Conservation (phyloP, 768 basidiomycete genomes). For the Suillus spraguei region DNA sequence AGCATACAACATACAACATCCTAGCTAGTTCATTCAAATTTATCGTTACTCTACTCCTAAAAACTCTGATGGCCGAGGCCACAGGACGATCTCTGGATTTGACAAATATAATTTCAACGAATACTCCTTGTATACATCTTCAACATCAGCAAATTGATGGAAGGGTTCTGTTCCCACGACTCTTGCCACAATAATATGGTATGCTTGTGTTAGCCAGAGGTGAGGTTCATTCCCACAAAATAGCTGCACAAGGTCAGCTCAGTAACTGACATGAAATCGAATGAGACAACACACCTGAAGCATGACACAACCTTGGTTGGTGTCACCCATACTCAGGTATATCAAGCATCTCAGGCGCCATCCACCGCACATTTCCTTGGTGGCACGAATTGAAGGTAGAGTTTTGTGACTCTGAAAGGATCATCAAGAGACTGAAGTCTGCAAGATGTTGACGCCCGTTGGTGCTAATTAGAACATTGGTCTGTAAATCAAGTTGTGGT, state of each 20-base stretch:
- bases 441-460: constrained; percentile 32
- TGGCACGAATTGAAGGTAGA: constrained; percentile 32
- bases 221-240: constrained; percentile 31
- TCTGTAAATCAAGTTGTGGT: no score
- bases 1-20: not conserved
- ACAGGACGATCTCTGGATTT: not conserved
- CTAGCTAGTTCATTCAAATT: not conserved
- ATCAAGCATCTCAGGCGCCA: constrained; percentile 39
- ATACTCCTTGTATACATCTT: not conserved
- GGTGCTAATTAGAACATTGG: constrained; percentile 37
- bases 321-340: constrained; percentile 13
- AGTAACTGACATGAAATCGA: not conserved
- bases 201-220: constrained; percentile 14
- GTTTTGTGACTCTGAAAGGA: constrained; percentile 37
- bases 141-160: not conserved
- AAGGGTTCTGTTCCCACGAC: not conserved
- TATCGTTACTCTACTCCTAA: not conserved
- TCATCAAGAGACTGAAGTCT: constrained; percentile 43
- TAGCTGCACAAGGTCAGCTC: constrained; percentile 13
- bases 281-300: constrained; percentile 29
- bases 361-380: constrained; percentile 40
- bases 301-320: constrained; percentile 38
- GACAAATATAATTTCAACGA: not conserved
- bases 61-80: not conserved
- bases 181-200: constrained; percentile 20